Conservation (phyloP, 306 rosid genomes). For the Medicago ruthenica region DNA sequence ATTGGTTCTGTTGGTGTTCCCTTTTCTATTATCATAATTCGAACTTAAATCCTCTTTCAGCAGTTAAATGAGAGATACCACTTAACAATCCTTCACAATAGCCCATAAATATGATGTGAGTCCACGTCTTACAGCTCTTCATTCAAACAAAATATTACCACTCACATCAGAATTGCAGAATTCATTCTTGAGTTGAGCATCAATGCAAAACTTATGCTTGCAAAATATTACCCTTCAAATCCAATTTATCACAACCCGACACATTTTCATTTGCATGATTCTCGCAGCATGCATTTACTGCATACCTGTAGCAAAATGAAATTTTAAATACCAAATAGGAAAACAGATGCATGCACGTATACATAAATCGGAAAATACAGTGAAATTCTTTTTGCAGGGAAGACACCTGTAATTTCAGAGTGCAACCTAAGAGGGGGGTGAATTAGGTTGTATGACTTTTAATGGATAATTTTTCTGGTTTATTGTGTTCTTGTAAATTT, state of each 20-base stretch:
- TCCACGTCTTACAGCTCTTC: neutral
- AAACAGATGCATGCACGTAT: neutral
- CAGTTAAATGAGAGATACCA: neutral
- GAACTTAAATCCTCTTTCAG: neutral
- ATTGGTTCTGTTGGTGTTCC: neutral
- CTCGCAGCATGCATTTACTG: slow-evolving; percentile 41
- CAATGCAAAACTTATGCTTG: neutral
- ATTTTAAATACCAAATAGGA: neutral
- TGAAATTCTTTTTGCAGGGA: slow-evolving; percentile 58
- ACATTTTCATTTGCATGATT: slow-evolving; percentile 59
- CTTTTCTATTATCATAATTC: slow-evolving; percentile 4
- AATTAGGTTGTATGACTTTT: too few species aligned
- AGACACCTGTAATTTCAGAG: too few species aligned
- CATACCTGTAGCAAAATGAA: slow-evolving; percentile 50
- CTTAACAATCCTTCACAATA: too few species aligned
- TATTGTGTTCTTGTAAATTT: too few species aligned
- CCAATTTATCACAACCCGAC: slow-evolving; percentile 55
- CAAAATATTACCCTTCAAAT: too few species aligned
- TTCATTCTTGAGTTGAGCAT: slow-evolving; percentile 14
- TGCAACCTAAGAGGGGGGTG: too few species aligned
- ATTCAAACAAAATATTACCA: slow-evolving; percentile 10
- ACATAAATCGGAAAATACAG: slow-evolving; percentile 12
- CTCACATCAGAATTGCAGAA: slow-evolving; percentile 11
- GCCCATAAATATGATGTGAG: too few species aligned
- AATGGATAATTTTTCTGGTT: too few species aligned